phyloP scores from a whole-genome alignment of 2,329 filamentous ascomycete genomes.

The Plenodomus biglobosus region DNA sequence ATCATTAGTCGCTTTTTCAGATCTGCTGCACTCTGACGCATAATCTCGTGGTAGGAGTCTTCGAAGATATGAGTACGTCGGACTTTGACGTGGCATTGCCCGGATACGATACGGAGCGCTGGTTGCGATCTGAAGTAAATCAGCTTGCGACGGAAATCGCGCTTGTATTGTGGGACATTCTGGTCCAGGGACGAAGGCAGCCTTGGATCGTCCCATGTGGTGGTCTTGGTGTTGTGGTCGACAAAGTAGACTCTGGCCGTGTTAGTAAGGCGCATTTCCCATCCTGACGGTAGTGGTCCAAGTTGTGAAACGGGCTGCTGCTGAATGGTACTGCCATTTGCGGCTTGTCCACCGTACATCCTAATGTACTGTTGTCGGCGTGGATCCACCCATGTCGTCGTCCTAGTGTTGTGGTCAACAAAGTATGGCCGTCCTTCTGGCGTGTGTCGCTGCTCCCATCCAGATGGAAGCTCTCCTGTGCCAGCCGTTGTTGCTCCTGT shows the following conservation, averaged over 20 bases:
- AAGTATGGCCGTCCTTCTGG: slow-evolving; percentile 95
- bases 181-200: slow-evolving; percentile 95
- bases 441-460: slow-evolving; percentile 95
- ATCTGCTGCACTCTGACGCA: slow-evolving; percentile 91
- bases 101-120: slow-evolving; percentile 89
- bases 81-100: slow-evolving; percentile 98
- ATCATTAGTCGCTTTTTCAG: slow-evolving; percentile 99
- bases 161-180: slow-evolving; percentile 98
- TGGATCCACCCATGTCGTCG: slow-evolving; percentile 97
- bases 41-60: slow-evolving; percentile 98
- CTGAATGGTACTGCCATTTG: slow-evolving; percentile 78
- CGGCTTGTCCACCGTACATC: slow-evolving; percentile 91
- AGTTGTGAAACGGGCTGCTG: slow-evolving; percentile 97
- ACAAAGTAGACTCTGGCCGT: slow-evolving; percentile 98
- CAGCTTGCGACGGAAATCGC: slow-evolving; percentile 94
- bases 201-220: slow-evolving; percentile 96
- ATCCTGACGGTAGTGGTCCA: slow-evolving; percentile 90
- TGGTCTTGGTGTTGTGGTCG: slow-evolving; percentile 99
- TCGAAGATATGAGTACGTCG: slow-evolving; percentile 96
- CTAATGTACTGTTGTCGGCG: slow-evolving; percentile 96
- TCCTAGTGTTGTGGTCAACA: slow-evolving; percentile 97
- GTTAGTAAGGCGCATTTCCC: slow-evolving; percentile 99
- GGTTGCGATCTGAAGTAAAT: slow-evolving; percentile 99
- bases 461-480: slow-evolving; percentile 88
- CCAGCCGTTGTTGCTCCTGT: slow-evolving; percentile 93